These are phyloP conservation scores for Spergularia marina DNA, from an alignment of 148 eudicot genomes.

Conservation along the genomic window DNA sequence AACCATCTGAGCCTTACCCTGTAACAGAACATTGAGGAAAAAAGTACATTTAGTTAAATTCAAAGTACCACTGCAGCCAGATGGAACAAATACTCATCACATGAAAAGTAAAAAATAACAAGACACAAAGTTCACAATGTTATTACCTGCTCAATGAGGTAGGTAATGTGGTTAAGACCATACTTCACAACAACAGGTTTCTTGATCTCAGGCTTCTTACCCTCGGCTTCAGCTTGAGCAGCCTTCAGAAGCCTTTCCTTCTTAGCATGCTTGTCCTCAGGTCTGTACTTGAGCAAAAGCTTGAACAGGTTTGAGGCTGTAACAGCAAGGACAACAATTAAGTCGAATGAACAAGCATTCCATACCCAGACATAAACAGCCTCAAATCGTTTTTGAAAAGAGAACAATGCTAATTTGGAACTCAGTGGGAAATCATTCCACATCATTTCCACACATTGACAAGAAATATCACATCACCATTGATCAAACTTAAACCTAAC, in stretches of 20 bases:
- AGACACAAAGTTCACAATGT: background rate
- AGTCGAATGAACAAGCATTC: background rate
- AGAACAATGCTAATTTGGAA: no score
- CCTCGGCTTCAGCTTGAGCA: constrained; percentile 90
- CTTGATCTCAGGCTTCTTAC: constrained; percentile 65
- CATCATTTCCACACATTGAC: no score
- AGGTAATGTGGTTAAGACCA: constrained; percentile 85
- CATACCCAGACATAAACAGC: background rate
- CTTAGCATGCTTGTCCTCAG: constrained; percentile 81
- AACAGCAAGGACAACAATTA: background rate
- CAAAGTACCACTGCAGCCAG: background rate
- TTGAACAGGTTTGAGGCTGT: constrained; percentile 81
- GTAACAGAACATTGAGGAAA: constrained; percentile 15
- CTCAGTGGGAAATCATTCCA: no score
- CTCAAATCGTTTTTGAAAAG: no score
- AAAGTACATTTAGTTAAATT: background rate
- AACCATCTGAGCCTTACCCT: constrained; percentile 92
- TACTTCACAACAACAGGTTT: constrained; percentile 92
- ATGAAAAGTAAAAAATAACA: background rate
- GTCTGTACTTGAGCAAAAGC: constrained; percentile 87
- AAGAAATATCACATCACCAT: background rate
- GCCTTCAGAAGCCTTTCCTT: constrained; percentile 79
- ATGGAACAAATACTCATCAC: background rate
- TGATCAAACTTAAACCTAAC: background rate
- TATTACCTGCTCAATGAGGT: constrained; percentile 82